Evolutionary conservation across 768 basidiomycete species (phyloP), one percentile per base, ranked within the genome.

Genomic region (Rhodocollybia butyracea): DNA sequence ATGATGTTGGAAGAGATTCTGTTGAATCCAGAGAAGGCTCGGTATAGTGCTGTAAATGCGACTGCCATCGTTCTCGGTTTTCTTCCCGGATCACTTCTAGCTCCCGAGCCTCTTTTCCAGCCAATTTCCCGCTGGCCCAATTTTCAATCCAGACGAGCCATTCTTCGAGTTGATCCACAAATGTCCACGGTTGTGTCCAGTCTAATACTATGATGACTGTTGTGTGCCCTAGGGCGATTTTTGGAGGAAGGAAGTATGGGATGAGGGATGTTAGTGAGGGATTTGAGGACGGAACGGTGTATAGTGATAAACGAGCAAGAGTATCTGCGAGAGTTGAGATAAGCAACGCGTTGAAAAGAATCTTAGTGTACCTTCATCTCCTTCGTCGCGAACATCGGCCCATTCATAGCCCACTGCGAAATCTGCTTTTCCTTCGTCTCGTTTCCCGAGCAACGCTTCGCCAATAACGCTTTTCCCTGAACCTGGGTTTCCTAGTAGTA

Each of bases 151-250:
- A 94, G 43, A 67, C 70, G 45, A 98, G 72, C 96, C 96, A 98
- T 43, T 73, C 80, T 58, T 89, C 76, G 10, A 99, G 72, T 63
- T 98, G 89, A 13, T 88, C 83, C 2, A 97, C 73, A 68, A 98
- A 98, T 1, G 86, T 82, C 85, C 92, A 95, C 1, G 96, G 96
- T 60, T 82, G 82, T 61, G 94, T 96, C 96, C 97, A 99, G 68
- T 99, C 96, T 10, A 99, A 74, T 0, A 87, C 84, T 61, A 98
- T 89, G 64, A 97, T 73, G 42, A 94, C 83, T 29, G 91, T 75
- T 0, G 89, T 88, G 59, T 91, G 86, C 2, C 81, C 79, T 12
- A 92, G 70, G 5, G 82, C 74, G 27, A 79, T 73, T 55, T 83
- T 77, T 1, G 92, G 86, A 1, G 91, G 89, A 24, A 94, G 70